phyloP scores from a whole-genome alignment of 768 basidiomycete species.

The Calocera cornea region DNA sequence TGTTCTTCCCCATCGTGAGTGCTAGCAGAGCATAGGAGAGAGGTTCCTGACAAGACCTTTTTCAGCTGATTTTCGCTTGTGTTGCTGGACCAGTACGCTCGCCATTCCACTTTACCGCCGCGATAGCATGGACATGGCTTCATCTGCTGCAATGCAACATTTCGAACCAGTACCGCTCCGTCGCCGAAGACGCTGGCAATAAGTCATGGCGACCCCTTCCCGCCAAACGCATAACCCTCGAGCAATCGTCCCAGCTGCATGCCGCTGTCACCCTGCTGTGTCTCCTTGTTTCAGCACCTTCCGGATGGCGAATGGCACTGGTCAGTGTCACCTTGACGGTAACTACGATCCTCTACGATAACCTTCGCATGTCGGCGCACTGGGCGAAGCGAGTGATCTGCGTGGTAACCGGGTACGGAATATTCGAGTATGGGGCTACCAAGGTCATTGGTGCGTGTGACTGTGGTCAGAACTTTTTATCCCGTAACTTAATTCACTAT shows the following conservation, averaged over 20 bases:
- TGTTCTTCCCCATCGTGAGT: conserved; percentile 26
- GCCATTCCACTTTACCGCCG: conserved; percentile 1
- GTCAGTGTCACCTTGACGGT: conserved; percentile 18
- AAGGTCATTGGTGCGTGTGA: conserved; percentile 20
- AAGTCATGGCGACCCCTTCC: conserved; percentile 30
- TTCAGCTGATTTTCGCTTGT: conserved; percentile 16
- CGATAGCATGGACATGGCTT: conserved; percentile 22
- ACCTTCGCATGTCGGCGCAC: conserved; percentile 19
- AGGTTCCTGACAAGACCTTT: not conserved
- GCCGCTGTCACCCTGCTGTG: conserved; percentile 24
- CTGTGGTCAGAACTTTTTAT: not conserved
- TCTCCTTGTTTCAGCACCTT: conserved; percentile 18
- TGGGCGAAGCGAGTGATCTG: conserved; percentile 23
- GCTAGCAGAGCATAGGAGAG: not conserved
- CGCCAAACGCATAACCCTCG: conserved; percentile 22
- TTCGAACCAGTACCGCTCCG: conserved; percentile 23
- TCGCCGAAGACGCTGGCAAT: conserved; percentile 25
- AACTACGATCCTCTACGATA: conserved; percentile 22
- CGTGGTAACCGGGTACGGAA: conserved; percentile 24
- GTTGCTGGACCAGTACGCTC: conserved; percentile 12
- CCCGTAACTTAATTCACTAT: not conserved
- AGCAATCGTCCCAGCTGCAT: conserved; percentile 19
- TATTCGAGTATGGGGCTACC: conserved; percentile 28
- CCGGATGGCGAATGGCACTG: conserved; percentile 22
- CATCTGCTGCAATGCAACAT: conserved; percentile 26